Base-by-base conservation (phyloP, 129 eudicot genomes). In the Deinandra increscens region DNA sequence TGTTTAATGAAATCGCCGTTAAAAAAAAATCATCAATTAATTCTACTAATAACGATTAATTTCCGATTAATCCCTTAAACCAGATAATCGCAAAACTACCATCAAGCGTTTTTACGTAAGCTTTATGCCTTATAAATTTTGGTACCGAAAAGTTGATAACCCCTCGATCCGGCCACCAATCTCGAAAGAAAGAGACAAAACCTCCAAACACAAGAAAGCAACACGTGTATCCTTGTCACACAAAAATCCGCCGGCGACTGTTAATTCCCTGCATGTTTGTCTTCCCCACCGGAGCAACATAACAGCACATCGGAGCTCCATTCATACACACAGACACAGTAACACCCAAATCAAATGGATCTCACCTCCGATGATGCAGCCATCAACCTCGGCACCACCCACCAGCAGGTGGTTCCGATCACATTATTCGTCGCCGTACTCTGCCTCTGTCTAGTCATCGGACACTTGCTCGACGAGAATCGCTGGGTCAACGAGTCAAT, bases 401-500 rank as follows among this genome's bases (percentile, higher is more conserved):
- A 83, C 56, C 65, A 46, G 20, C 84, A 82, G 45, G 90, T 89
- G 12, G 71, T 86, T 17, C 80, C 93, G 22, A 80, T 86, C 17
- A 81, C 96, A 17, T 59, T 89, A 31, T 89, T 89, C 65, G 88
- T 89, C 12, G 96, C 88, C 4, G 86, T 89, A 1, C 83, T 89
- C 9, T 86, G 93, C 56, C 72, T 89, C 6, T 86, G 96, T 65
- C 14, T 89, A 54, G 82, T 89, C 4, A 73, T 89, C 61, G 96
- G 96, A 34, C 96, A 89, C 81, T 68, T 89, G 72, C 86, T 89
- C 37, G 83, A 86, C 72, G 96, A 89, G 36, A 69, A 84, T 48
- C 94, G 89, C 0, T 87, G 94, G 94, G 79, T 87, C 59, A 87
- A 87, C 53, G 94, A 87, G 72, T 87, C 94, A 69, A 79, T 87